These are phyloP conservation scores for Basidiobolus meristosporus DNA, from an alignment of 371 early-diverging fungal genomes.

Conservation along the genomic window DNA sequence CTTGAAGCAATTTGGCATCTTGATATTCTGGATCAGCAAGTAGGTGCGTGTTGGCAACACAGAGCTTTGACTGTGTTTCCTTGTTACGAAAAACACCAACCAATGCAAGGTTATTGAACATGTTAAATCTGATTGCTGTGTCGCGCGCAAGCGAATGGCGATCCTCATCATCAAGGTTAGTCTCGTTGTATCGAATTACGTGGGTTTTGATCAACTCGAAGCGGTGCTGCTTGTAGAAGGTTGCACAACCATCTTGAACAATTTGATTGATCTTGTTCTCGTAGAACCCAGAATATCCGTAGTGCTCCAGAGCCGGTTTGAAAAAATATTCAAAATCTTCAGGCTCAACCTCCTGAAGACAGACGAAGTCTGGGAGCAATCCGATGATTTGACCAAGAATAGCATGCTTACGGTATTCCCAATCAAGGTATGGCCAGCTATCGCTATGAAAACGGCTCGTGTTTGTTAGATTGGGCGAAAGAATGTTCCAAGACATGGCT, in stretches of 20 bases:
- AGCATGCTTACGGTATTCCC: slow-evolving; percentile 10
- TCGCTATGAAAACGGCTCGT: slow-evolving; percentile 6
- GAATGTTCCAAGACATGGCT: slow-evolving; percentile 14
- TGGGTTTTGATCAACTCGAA: slow-evolving; percentile 56
- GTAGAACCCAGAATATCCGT: slow-evolving; percentile 10
- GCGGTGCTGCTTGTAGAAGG: slow-evolving; percentile 17
- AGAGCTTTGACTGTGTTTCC: slow-evolving; percentile 34
- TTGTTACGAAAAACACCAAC: slow-evolving; percentile 61
- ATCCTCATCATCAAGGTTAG: slow-evolving; percentile 68
- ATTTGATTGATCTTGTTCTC: slow-evolving; percentile 2
- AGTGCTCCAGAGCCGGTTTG: slow-evolving; percentile 7
- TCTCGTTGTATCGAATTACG: slow-evolving; percentile 77
- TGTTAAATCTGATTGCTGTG: slow-evolving; percentile 78
- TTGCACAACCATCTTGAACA: slow-evolving; percentile 14
- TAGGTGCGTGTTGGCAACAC: slow-evolving; percentile 82
- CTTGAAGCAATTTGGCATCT: slow-evolving; percentile 94
- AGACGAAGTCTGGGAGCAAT: slow-evolving; percentile 10
- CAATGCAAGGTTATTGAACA: slow-evolving; percentile 90
- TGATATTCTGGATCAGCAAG: slow-evolving; percentile 79
- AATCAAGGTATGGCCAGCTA: slow-evolving; percentile 9
- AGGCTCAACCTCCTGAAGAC: slow-evolving; percentile 11
- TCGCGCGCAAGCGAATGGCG: slow-evolving; percentile 38
- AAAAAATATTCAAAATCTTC: slow-evolving; percentile 11
- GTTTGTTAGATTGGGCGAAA: slow-evolving; percentile 11
- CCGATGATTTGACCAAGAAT: slow-evolving; percentile 11